Percentiles rank a stretch among this genome's conserved stretches.
These are phyloP conservation scores for Leccinum disarticulatum DNA, from an alignment of 768 basidiomycete genomes.

Conservation along the genomic window DNA sequence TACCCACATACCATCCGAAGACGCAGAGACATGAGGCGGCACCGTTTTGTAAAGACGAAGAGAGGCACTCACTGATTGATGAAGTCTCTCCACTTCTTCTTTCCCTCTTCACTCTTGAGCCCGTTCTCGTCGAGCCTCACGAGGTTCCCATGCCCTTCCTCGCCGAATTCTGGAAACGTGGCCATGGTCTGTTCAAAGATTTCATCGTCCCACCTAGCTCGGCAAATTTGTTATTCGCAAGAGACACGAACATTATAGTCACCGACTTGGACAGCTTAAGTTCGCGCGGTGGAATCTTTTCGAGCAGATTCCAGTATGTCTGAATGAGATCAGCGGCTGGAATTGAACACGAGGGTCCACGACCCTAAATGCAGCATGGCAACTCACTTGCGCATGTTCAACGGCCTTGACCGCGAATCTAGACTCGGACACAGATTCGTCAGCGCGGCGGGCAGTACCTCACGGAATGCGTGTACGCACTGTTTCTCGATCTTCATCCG, in stretches of 20 bases:
- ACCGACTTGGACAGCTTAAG: constrained; percentile 82
- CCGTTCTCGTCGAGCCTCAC: constrained; percentile 79
- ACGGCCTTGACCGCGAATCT: constrained; percentile 76
- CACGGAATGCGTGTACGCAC: constrained; percentile 43
- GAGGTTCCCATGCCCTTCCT: constrained; percentile 47
- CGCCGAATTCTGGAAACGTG: constrained; percentile 78
- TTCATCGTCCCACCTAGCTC: constrained; percentile 80
- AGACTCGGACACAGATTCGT: constrained; percentile 10
- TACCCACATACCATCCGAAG: constrained; percentile 3
- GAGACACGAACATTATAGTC: constrained; percentile 1
- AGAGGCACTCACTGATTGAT: constrained; percentile 58
- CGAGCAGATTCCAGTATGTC: constrained; percentile 95
- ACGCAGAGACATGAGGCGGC: constrained; percentile 2
- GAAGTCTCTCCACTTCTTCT: constrained; percentile 89
- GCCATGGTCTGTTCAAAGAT: constrained; percentile 75
- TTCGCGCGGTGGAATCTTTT: constrained; percentile 73
- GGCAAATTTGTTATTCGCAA: constrained; percentile 16
- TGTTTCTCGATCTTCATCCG: constrained; percentile 88
- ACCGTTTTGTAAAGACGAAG: background rate
- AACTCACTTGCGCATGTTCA: constrained; percentile 87
- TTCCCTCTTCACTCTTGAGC: constrained; percentile 87
- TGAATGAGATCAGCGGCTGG: constrained; percentile 32
- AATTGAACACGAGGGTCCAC: constrained; percentile 6
- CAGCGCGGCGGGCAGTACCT: constrained; percentile 8
- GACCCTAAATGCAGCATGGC: constrained; percentile 8